Conservation (phyloP, 2,329 filamentous ascomycete species). For the Fusarium napiforme region DNA sequence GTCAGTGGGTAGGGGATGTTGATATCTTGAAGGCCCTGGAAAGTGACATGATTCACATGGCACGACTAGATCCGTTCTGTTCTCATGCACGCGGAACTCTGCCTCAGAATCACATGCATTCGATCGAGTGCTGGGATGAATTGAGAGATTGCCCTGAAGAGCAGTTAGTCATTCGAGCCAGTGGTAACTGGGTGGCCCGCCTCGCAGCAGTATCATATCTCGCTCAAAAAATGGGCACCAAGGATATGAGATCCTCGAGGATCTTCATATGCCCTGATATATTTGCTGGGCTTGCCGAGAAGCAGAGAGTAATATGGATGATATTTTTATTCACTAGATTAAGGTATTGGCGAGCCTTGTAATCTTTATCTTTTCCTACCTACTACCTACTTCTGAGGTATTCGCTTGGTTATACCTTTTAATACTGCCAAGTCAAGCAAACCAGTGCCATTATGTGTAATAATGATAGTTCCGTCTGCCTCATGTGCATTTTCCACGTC, state of each 20-base stretch:
- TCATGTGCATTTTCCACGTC: neutral
- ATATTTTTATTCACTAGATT: neutral
- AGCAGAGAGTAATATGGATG: neutral
- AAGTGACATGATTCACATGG: neutral
- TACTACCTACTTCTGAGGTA: too few species aligned
- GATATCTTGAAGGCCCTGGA: neutral
- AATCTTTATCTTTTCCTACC: too few species aligned
- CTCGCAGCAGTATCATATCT: neutral
- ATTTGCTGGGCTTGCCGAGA: neutral
- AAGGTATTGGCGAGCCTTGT: too few species aligned
- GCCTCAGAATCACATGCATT: neutral
- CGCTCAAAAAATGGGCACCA: fast-evolving
- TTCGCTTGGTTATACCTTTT: too few species aligned
- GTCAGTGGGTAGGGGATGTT: neutral
- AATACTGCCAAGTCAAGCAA: too few species aligned
- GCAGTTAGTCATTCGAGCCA: neutral
- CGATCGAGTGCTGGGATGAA: neutral
- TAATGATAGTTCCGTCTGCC: fast-evolving
- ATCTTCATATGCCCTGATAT: neutral
- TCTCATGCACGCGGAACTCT: fast-evolving
- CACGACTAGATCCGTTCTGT: neutral
- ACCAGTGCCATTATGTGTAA: neutral
- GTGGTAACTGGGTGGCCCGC: neutral
- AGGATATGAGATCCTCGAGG: neutral
- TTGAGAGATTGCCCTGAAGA: neutral